Base-by-base conservation (phyloP, 83 land plant species). In the Thuja plicata region DNA sequence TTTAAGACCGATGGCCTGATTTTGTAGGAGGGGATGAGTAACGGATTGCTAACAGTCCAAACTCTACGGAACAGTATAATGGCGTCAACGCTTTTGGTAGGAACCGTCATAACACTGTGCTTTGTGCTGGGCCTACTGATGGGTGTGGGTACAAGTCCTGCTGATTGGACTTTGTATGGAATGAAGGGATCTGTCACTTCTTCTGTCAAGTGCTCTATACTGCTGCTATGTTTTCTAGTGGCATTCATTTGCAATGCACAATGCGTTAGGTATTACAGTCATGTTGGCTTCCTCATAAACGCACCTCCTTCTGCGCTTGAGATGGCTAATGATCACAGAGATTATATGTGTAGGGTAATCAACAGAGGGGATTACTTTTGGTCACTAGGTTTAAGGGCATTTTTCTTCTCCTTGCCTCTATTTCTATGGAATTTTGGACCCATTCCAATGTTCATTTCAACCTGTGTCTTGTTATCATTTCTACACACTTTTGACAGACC, bases 341-440 rank as follows among this genome's bases (percentile, higher is more conserved):
- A 92, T 84, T 94, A 94, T 71, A 93, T 93, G n/a, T 88, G 85
- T 19, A 66, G 86, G 86, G 90, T 41, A 5, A 86, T 95, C 41
- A 93, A 91, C 87, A 85, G 85, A 45, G 97, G 97, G 32, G 90
- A 93, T 86, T 89, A 91, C 71, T 94, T 95, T 89, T 95, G 95
- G 95, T 95, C 97, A 0, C 34, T 95, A 1, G 97, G 97, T 15
- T 78, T 94, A 54, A 70, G 94, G 2, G 93, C 94, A 7, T 95
- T 94, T 80, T 95, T 94, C 88, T 88, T 95, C 70, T 94, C 97
- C 1, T 89, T 95, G 74, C 95, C 97, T 37, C 81, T 95, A 76
- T 93, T 95, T 87, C 0, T n/a, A n/a, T n/a, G n/a, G n/a, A n/a
- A n/a, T n/a, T n/a, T n/a, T n/a, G n/a, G n/a, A n/a, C n/a, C n/a